phyloP scores from a whole-genome alignment of 2,329 filamentous ascomycete genomes.

The Arthrobotrys iridis region DNA sequence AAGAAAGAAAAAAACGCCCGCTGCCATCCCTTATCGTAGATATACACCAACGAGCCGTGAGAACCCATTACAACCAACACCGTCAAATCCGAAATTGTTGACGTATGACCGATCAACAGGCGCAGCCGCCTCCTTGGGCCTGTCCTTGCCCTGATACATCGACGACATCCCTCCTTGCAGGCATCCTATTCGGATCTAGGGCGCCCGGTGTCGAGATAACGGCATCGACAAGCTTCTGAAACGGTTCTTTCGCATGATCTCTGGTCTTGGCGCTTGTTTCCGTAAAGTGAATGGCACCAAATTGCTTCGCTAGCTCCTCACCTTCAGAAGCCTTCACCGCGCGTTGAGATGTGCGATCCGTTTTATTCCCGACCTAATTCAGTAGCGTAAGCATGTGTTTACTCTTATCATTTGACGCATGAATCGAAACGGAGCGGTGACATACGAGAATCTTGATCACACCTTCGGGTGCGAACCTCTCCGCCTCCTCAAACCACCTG shows the following conservation, averaged over 20 bases:
- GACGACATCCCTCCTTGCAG: slow-evolving; percentile 47
- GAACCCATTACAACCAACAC: slow-evolving; percentile 12
- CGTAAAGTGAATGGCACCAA: slow-evolving; percentile 65
- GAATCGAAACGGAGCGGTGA: not conserved
- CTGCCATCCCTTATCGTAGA: slow-evolving; percentile 31
- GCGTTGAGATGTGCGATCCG: slow-evolving; percentile 64
- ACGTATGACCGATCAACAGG: slow-evolving; percentile 52
- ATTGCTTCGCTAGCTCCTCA: slow-evolving; percentile 63
- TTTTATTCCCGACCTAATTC: slow-evolving; percentile 65
- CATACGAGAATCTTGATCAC: slow-evolving; percentile 66
- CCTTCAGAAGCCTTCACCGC: slow-evolving; percentile 66
- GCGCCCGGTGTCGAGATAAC: slow-evolving; percentile 65
- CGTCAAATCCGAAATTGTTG: not conserved
- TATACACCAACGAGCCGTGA: slow-evolving; percentile 30
- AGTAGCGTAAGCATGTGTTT: not conserved
- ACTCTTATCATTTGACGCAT: too few species aligned
- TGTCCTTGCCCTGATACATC: slow-evolving; percentile 56
- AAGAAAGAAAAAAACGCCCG: slow-evolving; percentile 49
- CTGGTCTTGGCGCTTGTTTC: slow-evolving; percentile 68
- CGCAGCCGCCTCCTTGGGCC: slow-evolving; percentile 54
- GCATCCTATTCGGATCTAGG: slow-evolving; percentile 60
- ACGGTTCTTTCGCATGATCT: slow-evolving; percentile 66
- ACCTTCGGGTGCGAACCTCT: slow-evolving; percentile 65
- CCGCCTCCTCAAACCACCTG: slow-evolving; percentile 68
- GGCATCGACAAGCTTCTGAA: slow-evolving; percentile 66